These are phyloP conservation scores for Astrothelium macrocarpum DNA, from an alignment of 495 filamentous ascomycete genomes.

Conservation along the genomic window DNA sequence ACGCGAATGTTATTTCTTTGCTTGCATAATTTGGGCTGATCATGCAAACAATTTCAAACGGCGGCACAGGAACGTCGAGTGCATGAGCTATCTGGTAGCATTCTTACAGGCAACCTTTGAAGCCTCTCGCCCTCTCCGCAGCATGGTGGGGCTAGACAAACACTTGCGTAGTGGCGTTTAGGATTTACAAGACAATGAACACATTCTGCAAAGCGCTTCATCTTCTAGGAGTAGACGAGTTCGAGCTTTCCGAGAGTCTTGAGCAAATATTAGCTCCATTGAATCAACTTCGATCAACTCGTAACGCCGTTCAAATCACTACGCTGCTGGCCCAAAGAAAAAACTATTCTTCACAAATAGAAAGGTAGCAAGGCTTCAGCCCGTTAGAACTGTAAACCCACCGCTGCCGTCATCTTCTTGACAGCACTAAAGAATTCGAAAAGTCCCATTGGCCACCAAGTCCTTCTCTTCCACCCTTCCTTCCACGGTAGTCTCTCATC, in stretches of 20 bases:
- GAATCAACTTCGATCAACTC: neutral
- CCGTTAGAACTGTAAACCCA: neutral
- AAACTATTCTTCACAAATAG: neutral
- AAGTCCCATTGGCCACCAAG: conserved; percentile 7
- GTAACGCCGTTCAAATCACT: neutral
- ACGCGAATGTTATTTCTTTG: neutral
- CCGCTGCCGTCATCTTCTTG: conserved; percentile 6
- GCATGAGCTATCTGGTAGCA: neutral
- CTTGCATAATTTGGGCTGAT: neutral
- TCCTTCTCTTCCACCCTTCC: conserved; percentile 7
- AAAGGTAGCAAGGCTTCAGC: neutral
- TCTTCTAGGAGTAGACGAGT: conserved; percentile 1
- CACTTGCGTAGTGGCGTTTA: neutral
- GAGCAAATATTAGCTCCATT: neutral
- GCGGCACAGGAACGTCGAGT: neutral
- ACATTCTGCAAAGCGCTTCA: neutral
- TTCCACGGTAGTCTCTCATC: conserved; percentile 6
- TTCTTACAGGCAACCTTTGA: neutral
- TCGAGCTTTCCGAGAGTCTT: neutral
- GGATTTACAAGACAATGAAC: neutral
- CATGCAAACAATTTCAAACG: neutral
- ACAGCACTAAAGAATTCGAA: conserved; percentile 6
- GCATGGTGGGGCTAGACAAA: neutral
- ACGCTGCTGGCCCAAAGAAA: neutral
- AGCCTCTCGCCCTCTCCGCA: neutral